phyloP scores from a whole-genome alignment of 2,329 filamentous ascomycete species.

The Aphanocladium album region DNA sequence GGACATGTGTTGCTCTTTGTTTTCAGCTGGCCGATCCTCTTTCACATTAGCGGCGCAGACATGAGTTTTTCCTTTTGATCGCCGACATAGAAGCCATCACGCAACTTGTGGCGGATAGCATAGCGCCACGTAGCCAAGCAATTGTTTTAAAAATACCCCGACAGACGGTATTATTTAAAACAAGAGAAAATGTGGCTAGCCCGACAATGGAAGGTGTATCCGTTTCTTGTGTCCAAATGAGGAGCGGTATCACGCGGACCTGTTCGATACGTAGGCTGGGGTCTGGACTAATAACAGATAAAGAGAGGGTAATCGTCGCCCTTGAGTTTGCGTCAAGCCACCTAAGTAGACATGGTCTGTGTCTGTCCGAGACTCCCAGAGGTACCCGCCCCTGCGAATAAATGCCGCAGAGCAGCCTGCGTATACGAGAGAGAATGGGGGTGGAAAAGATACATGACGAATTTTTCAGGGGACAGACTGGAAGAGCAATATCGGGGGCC shows the following conservation, averaged over 20 bases:
- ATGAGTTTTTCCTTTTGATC: background rate
- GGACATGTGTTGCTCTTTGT: background rate
- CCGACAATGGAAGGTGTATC: background rate
- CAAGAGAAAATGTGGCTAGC: background rate
- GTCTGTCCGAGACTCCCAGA: background rate
- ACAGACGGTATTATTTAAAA: background rate
- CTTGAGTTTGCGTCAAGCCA: conserved; percentile 2
- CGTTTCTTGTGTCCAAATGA: background rate
- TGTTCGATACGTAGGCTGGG: background rate
- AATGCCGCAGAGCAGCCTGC: conserved; percentile 6
- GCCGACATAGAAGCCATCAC: background rate
- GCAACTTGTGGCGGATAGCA: background rate
- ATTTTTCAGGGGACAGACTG: too few species aligned
- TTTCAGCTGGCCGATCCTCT: background rate
- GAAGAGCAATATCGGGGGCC: too few species aligned
- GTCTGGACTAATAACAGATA: background rate
- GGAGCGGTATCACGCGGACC: conserved; percentile 2
- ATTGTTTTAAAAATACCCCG: background rate
- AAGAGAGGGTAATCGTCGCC: background rate
- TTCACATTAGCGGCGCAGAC: background rate
- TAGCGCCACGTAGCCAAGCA: background rate
- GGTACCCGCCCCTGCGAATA: background rate
- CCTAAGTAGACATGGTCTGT: background rate
- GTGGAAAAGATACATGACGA: background rate
- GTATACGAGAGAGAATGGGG: background rate